Evolutionary conservation across 257 asterid species (phyloP), one percentile per base, ranked within the genome.

Genomic region (Thymus mandschuricus): DNA sequence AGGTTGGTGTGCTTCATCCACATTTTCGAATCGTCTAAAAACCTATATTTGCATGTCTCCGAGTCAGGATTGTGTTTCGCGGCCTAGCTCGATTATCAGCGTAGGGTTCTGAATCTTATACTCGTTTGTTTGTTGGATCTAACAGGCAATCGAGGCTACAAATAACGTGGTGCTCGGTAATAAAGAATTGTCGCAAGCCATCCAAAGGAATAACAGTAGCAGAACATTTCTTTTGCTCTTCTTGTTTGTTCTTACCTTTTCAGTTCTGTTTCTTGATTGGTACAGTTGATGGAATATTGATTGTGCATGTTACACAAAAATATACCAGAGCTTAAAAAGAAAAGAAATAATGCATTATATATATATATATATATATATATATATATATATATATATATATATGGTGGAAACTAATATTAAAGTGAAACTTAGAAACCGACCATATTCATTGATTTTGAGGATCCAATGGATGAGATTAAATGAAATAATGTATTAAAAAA

Each of bases 61-160:
- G 41, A 35, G 41, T 54, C 34, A 13, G n/a, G 12, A 31, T 58
- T 11, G 63, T 40, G 21, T 38, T 58, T 40, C 29, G 43, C 31
- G 60, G 55, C 58, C 48, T 27, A 9, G 33, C 41, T 65, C 38
- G 30, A 9, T 63, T 41, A 8, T 21, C 41, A 15, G 61, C 29
- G 15, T 54, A 31, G n/a, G 12, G 67, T 54, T 57, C 12, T 15
- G 60, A 9, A 1, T 56, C n/a, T 41, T 45, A 74, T 50, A 45
- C 30, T 46, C 7, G 51, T 69, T 54, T 70, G 21, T 33, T 43
- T 51, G 7, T 75, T 64, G 50, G 61, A 54, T 69, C 34, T 44
- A 48, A 74, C 85, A 92, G 98, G 97, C 98, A 35, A 81, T 93
- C 44, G 96, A 91, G 81, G 98, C 98, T 50, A 93, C 97, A 34